Percentiles rank a stretch among this genome's conserved stretches.
Conservation (phyloP, 192 early-diverging fungal genomes). For the Kappamyces sp. region DNA sequence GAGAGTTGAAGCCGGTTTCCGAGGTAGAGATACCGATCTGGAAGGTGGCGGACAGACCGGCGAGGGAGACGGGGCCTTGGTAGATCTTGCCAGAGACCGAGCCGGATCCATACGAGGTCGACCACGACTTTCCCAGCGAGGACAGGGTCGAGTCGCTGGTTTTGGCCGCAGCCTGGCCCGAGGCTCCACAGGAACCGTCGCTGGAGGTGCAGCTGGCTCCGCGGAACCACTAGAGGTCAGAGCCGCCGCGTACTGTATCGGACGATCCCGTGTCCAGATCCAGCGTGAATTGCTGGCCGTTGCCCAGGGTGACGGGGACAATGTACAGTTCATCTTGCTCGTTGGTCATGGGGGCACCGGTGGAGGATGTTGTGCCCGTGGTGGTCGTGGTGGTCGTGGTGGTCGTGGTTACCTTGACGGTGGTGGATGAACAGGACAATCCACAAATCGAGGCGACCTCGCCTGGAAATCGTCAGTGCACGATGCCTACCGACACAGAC, state of each 20-base stretch:
- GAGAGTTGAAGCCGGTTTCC: slow-evolving; percentile 1
- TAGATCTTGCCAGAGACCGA: slow-evolving; percentile 2
- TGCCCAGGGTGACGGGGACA: slow-evolving; percentile 8
- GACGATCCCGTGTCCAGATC: slow-evolving; percentile 11
- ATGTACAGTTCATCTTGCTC: slow-evolving; percentile 8
- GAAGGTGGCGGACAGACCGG: not conserved
- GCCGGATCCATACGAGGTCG: slow-evolving; percentile 9
- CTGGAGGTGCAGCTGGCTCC: not conserved
- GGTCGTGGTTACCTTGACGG: too few relatives aligned
- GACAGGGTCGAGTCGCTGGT: not conserved
- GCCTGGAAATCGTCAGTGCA: too few relatives aligned
- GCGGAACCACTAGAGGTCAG: not conserved
- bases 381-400: too few relatives aligned
- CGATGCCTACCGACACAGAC: not conserved
- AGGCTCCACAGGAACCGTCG: slow-evolving; percentile 1
- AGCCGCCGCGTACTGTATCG: not conserved
- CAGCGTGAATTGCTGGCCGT: slow-evolving; percentile 6
- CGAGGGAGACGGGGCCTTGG: slow-evolving; percentile 12
- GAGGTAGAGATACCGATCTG: slow-evolving; percentile 6
- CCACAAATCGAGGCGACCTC: too few relatives aligned
- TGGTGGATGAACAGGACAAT: too few relatives aligned
- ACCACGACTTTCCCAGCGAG: not conserved
- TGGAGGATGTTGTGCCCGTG: too few relatives aligned
- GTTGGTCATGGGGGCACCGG: too few relatives aligned
- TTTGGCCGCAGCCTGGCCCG: not conserved